Evolutionary conservation across 768 basidiomycete genomes (phyloP).

Genomic region (Guyanaporus albipodus): DNA sequence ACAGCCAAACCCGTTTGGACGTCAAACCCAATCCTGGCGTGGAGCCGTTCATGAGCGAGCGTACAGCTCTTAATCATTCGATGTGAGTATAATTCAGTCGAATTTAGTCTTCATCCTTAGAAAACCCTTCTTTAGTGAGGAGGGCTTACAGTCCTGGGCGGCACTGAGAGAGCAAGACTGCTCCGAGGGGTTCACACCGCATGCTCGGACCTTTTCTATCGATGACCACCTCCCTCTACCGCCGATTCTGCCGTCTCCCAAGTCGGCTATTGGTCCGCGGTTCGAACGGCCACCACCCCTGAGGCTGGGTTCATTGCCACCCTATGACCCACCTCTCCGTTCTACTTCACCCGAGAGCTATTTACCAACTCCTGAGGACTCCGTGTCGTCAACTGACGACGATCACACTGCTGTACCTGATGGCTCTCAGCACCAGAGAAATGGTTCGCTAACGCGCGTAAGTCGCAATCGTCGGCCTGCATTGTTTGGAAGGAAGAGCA

Average conservation of each 20-base stretch:
- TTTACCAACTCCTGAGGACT: slow-evolving; percentile 55
- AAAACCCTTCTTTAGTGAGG: slow-evolving; percentile 31
- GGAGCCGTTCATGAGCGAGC: slow-evolving; percentile 50
- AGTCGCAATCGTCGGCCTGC: slow-evolving; percentile 34
- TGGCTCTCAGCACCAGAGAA: slow-evolving; percentile 40
- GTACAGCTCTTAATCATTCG: slow-evolving; percentile 32
- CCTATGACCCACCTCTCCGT: slow-evolving; percentile 42
- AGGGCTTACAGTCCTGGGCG: slow-evolving; percentile 43
- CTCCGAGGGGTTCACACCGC: slow-evolving; percentile 41
- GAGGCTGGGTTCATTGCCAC: slow-evolving; percentile 42
- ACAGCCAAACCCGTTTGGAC: slow-evolving; percentile 34
- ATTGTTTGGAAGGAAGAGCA: slow-evolving; percentile 68
- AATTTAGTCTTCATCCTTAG: slow-evolving; percentile 1
- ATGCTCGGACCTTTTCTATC: slow-evolving; percentile 57
- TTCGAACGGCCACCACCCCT: slow-evolving; percentile 46
- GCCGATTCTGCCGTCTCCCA: slow-evolving; percentile 22
- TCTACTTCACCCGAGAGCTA: slow-evolving; percentile 51
- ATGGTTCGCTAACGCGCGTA: slow-evolving; percentile 48
- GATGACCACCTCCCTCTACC: slow-evolving; percentile 54
- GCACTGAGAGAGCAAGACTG: slow-evolving; percentile 37
- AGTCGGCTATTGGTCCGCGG: slow-evolving; percentile 23
- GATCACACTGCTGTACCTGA: slow-evolving; percentile 31
- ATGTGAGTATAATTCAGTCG: slow-evolving; percentile 18
- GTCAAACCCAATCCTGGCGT: slow-evolving; percentile 36
- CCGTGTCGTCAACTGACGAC: slow-evolving; percentile 47